Conservation (phyloP, 208 protist species). For the Balamuthia mandrillaris region DNA sequence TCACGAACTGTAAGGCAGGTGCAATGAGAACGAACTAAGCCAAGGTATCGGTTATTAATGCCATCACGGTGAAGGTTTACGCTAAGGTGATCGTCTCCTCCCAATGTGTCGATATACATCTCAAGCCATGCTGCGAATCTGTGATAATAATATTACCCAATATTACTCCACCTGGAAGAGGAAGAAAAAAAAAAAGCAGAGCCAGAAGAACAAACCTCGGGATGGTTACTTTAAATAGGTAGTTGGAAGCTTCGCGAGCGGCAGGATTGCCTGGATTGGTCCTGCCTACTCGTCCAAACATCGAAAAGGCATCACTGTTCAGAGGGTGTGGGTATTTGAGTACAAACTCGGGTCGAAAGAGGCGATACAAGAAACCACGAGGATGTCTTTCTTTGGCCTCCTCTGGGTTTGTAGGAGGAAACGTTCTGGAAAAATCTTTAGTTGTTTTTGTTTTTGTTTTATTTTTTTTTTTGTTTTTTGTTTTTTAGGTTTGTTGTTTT, state of each 20-base stretch:
- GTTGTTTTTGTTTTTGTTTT: no score
- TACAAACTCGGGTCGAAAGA: slow-evolving; percentile 36
- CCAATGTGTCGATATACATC: not conserved
- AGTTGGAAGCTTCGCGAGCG: slow-evolving; percentile 5
- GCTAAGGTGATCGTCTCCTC: slow-evolving; percentile 25
- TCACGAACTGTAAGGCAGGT: not conserved
- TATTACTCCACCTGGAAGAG: not conserved
- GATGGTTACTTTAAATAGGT: not conserved
- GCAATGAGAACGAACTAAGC: slow-evolving; percentile 23
- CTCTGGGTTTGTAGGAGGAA: slow-evolving; percentile 6
- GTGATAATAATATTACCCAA: not conserved
- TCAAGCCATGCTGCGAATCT: slow-evolving; percentile 34
- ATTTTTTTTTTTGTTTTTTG: no score
- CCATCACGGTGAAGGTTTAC: slow-evolving; percentile 25
- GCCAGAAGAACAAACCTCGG: not conserved
- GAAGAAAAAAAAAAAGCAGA: not conserved
- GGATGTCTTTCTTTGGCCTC: not conserved
- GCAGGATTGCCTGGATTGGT: not conserved
- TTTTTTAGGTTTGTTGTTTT: no score
- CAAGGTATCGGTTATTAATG: slow-evolving; percentile 36
- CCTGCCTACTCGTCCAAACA: slow-evolving; percentile 17
- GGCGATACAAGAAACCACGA: slow-evolving; percentile 6
- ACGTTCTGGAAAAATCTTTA: slow-evolving; percentile 38
- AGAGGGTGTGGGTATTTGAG: not conserved
- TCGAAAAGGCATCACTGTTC: slow-evolving; percentile 11